phyloP scores from a whole-genome alignment of 75 land plant genomes.

The Sequoiadendron giganteum region DNA sequence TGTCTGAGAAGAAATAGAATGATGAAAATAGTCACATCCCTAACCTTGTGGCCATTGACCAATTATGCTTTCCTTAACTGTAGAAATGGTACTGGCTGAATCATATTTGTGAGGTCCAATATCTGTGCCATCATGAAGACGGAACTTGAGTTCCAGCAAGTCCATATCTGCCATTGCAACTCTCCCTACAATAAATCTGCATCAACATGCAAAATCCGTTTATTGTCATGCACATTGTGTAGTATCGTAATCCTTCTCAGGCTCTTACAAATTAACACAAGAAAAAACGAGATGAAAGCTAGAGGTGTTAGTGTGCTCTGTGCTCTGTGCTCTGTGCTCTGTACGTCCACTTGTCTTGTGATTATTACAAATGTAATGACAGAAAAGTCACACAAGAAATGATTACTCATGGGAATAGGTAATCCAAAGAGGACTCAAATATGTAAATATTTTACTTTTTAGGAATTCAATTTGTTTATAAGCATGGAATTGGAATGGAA shows the following conservation, averaged over 20 bases:
- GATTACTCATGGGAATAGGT: not conserved
- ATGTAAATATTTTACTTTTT: no score
- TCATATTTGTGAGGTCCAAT: constrained; percentile 37
- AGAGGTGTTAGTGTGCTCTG: not conserved
- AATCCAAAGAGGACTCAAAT: not conserved
- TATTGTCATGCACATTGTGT: not conserved
- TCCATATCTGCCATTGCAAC: constrained; percentile 19
- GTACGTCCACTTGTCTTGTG: not conserved
- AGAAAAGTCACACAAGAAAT: not conserved
- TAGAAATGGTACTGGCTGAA: constrained; percentile 26
- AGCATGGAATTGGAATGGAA: no score
- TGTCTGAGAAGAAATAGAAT: not conserved
- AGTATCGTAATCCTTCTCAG: not conserved
- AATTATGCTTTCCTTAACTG: constrained; percentile 32
- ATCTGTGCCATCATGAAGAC: constrained; percentile 31
- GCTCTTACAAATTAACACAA: not conserved
- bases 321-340: no score
- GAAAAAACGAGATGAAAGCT: not conserved
- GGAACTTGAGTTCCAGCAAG: constrained; percentile 32
- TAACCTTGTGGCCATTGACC: constrained; percentile 36
- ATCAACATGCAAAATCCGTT: not conserved
- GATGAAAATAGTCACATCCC: not conserved
- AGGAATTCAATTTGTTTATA: not conserved
- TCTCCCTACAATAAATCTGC: not conserved
- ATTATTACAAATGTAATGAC: not conserved